Evolutionary conservation across 352 stramenopile species (phyloP), one percentile per base, ranked within the genome.

Genomic region (Globisporangium ultimum): DNA sequence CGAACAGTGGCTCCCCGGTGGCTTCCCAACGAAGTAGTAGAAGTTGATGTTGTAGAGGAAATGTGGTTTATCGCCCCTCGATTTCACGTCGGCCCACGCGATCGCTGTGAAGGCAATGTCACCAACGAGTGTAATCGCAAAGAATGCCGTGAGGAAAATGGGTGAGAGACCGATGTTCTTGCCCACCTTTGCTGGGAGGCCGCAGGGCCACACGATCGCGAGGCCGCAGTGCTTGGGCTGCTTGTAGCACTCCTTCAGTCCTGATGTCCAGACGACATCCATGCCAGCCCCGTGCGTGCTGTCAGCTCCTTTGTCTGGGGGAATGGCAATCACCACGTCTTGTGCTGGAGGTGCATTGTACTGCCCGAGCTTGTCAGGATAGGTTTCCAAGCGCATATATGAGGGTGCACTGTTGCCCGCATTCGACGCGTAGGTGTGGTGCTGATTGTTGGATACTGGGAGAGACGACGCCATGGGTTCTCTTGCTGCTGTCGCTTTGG

Each of bases 51-150:
- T 38, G 38, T 48, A 36, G 3, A 48, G 28, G 20, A 53, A 38
- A 9, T 40, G 22, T 5, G 22, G 48, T n/a, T 38, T 53, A 15
- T 22, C 9, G 13, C 21, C 48, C 5, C 6, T 14, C 21, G 24
- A 28, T 18, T 55, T 28, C 49, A 34, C 34, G 17, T 55, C 49
- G n/a, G n/a, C 34, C 49, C 49, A 55, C 15, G 49, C 49, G 22
- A 58, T 22, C 40, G 15, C 24, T 1, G 40, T 50, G 53, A 17
- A 51, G 3, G 28, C 17, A 10, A 41, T n/a, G 15, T 41, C 40
- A 2, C 41, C 53, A n/a, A 58, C 24, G 14, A 60, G 53, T 45
- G 53, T 32, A 18, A 60, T 32, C 22, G 54, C 41, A 20, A 52
- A 50, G 45, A 60, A 43, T 32, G 18, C 24, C 12, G 43, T n/a